Base-by-base conservation (phyloP, 805 yeast genomes). In the Spencermartinsiella europaea region DNA sequence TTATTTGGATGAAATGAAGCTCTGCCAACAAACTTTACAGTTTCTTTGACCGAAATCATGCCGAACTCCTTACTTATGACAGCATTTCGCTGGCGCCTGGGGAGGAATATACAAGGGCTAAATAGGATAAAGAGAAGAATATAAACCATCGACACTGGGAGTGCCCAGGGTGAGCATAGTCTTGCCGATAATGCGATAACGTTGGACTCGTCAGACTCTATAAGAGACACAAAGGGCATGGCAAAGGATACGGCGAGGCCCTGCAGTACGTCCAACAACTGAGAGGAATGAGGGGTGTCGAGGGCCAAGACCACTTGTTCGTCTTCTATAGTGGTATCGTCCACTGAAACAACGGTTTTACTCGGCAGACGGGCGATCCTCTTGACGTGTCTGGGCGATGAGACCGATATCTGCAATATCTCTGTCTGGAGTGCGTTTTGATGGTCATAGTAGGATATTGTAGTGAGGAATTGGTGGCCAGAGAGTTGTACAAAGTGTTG, bases 161-260 rank as follows among this genome's bases (percentile, higher is more conserved):
- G 44, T 1, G 55, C 53, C 55, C 55, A 51, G 5, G 55, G 55
- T 1, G 53, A 49, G 31, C 52, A 49, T 16, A 51, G 46, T 10
- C 50, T 40, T 4, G 53, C 48, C 25, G 52, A 45, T 8, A 51
- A 42, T 8, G 49, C 45, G 27, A 44, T 39, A 5, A 50, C 36
- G 19, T 50, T 47, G 2, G 54, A 48, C 17, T 39, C 39, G 38
- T 50, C 54, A 1, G 54, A 48, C 27, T 40, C 38, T 12, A 50
- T 49, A 21, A 50, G 45, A 4, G 54, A 50, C 19, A 48, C 46
- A 21, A 50, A 50, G 7, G 54, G 54, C 21, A 43, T 43, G 1
- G 54, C 44, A 34, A 50, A 50, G 1, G 54, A 34, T 1, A 50
- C 43, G 2, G 52, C 51, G 10, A 50, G 39, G 20, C 48, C 46